Evolutionary conservation across 441 rosid species (phyloP).

Genomic region (Gossypium armourianum): DNA sequence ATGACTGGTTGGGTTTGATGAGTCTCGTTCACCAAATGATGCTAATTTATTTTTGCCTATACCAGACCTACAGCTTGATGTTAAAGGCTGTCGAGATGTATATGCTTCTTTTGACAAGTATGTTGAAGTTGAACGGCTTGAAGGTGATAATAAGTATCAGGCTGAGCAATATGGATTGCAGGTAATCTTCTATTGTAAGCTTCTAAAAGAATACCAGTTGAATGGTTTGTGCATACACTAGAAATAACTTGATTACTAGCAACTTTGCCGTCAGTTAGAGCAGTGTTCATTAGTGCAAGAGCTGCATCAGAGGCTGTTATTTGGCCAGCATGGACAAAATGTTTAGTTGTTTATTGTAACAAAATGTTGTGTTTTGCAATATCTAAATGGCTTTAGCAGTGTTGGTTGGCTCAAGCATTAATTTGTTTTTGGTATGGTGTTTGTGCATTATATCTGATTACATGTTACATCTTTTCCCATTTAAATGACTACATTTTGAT

Average conservation of each 20-base stretch:
- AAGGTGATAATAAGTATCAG: slow-evolving; percentile 46
- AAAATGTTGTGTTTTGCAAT: not conserved
- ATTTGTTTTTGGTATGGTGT: not conserved
- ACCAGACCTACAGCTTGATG: slow-evolving; percentile 43
- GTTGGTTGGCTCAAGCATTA: not conserved
- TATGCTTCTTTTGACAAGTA: slow-evolving; percentile 49
- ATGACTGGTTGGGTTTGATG: not conserved
- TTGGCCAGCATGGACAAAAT: not conserved
- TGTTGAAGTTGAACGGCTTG: slow-evolving; percentile 46
- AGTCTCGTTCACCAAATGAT: not conserved
- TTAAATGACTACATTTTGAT: not conserved
- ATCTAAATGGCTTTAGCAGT: not conserved
- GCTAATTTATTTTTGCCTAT: slow-evolving; percentile 9
- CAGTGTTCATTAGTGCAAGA: not conserved
- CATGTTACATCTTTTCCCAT: not conserved
- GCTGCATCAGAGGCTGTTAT: not conserved
- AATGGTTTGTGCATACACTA: not conserved
- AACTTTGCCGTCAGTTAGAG: not conserved
- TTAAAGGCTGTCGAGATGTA: slow-evolving; percentile 42
- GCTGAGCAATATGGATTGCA: slow-evolving; percentile 44
- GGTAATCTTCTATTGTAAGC: slow-evolving; percentile 20
- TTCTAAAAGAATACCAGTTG: not conserved
- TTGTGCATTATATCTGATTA: not conserved
- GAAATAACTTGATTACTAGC: not conserved
- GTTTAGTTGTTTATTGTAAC: not conserved